Evolutionary conservation across 371 early-diverging fungal species (phyloP).

Genomic region (Mucor piriformis): DNA sequence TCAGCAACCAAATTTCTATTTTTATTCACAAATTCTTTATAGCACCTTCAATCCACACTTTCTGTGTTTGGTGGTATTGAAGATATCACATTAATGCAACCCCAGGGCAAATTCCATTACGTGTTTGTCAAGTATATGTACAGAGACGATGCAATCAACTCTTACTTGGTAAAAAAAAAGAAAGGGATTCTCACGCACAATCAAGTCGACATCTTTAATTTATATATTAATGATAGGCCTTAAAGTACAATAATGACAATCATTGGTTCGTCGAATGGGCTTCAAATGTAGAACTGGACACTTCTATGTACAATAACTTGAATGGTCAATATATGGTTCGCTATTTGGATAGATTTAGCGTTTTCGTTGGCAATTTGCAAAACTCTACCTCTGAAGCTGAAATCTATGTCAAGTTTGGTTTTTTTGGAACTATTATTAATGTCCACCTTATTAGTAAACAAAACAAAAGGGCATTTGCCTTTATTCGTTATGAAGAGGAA

Average conservation of each 20-base stretch:
- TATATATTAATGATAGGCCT: constrained; percentile 3
- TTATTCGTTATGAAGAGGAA: constrained; percentile 64
- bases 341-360: constrained; percentile 51
- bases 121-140: constrained; percentile 77
- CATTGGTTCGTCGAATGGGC: constrained; percentile 78
- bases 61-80: constrained; percentile 69
- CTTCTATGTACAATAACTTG: neutral
- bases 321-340: neutral
- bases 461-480: constrained; percentile 59
- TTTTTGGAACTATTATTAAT: constrained; percentile 61
- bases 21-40: neutral
- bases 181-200: no score
- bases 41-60: constrained; percentile 20
- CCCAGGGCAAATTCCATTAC: constrained; percentile 51
- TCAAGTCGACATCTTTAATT: no score
- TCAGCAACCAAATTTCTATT: neutral
- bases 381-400: constrained; percentile 48
- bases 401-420: constrained; percentile 54
- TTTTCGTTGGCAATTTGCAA: constrained; percentile 77
- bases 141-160: constrained; percentile 82
- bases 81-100: constrained; percentile 62
- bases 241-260: neutral
- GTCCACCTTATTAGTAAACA: constrained; percentile 55
- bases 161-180: constrained; percentile 57
- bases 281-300: constrained; percentile 52